These are phyloP conservation scores for Aschersonia sp. DNA, from an alignment of 2,329 filamentous ascomycete genomes.

Conservation along the genomic window DNA sequence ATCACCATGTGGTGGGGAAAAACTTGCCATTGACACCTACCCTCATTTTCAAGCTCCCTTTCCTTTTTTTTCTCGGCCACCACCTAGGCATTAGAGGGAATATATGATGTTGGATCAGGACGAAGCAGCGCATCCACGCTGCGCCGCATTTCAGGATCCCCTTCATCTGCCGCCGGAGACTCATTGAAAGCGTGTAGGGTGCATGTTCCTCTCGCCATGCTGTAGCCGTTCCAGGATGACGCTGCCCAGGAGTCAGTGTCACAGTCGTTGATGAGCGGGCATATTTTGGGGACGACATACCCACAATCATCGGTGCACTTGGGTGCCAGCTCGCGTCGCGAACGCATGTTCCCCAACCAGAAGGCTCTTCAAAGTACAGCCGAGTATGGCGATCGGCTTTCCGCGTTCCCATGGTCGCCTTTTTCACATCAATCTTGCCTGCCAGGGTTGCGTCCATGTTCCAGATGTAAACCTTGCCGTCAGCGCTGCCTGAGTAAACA, in stretches of 20 bases:
- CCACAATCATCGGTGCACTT: conserved; percentile 61
- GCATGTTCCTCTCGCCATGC: conserved; percentile 58
- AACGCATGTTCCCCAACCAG: conserved; percentile 62
- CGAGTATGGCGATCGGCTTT: conserved; percentile 39
- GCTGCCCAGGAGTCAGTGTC: conserved; percentile 29
- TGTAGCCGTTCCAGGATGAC: conserved; percentile 70
- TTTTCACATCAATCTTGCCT: conserved; percentile 60
- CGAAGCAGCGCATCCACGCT: conserved; percentile 46
- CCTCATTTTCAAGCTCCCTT: too few relatives aligned
- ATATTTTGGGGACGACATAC: conserved; percentile 21
- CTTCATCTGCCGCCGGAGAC: conserved; percentile 42
- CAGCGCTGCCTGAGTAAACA: conserved; percentile 81
- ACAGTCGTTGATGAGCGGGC: too few relatives aligned
- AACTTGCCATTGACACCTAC: too few relatives aligned
- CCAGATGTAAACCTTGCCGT: conserved; percentile 83
- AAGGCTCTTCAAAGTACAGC: conserved; percentile 39
- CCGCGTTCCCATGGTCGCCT: conserved; percentile 49
- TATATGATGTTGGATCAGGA: conserved; percentile 15
- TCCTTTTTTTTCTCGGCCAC: background rate
- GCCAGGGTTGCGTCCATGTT: conserved; percentile 84
- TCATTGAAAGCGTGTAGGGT: conserved; percentile 69
- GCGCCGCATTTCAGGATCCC: conserved; percentile 40
- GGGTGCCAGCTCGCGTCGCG: conserved; percentile 89
- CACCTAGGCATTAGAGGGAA: conserved; percentile 1
- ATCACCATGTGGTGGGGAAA: too few relatives aligned